phyloP scores from a whole-genome alignment of 495 filamentous ascomycete species.

The Xylaria sp. region DNA sequence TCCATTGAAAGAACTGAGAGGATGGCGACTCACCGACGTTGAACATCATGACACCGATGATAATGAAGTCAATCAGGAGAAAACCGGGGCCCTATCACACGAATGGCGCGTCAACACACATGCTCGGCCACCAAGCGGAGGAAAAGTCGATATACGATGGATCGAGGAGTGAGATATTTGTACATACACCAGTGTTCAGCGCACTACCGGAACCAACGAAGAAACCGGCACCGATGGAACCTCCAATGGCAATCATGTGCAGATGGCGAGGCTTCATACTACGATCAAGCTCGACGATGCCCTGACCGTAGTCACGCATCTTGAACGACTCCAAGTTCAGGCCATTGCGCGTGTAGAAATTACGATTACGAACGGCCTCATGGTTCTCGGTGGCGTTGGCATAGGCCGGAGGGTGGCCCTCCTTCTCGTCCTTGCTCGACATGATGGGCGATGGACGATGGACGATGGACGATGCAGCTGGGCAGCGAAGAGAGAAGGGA shows the following conservation, averaged over 20 bases:
- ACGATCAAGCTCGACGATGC: constrained; percentile 59
- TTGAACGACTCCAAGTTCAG: constrained; percentile 59
- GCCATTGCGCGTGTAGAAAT: constrained; percentile 59
- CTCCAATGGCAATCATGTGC: constrained; percentile 80
- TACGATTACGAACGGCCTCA: constrained; percentile 37
- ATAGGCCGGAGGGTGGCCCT: constrained; percentile 32
- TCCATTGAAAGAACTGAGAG: not conserved
- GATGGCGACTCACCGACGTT: constrained; percentile 48
- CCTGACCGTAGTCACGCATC: constrained; percentile 47
- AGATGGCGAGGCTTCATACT: constrained; percentile 70
- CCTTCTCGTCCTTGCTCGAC: constrained; percentile 40
- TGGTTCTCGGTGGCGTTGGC: constrained; percentile 10
- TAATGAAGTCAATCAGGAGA: constrained; percentile 61
- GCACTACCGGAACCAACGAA: constrained; percentile 61
- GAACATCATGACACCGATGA: constrained; percentile 63
- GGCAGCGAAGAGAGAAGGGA: not conserved
- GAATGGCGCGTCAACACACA: constrained; percentile 9
- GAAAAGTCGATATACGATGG: not conserved
- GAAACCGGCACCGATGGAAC: constrained; percentile 72
- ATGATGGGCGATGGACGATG: constrained; percentile 18
- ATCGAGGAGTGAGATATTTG: not conserved
- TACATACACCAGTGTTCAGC: constrained; percentile 49
- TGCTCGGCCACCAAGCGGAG: not conserved
- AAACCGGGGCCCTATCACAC: constrained; percentile 51
- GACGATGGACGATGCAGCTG: constrained; percentile 1